Evolutionary conservation across 2,329 filamentous ascomycete genomes (phyloP).

Genomic region (Juglanconis juglandina): DNA sequence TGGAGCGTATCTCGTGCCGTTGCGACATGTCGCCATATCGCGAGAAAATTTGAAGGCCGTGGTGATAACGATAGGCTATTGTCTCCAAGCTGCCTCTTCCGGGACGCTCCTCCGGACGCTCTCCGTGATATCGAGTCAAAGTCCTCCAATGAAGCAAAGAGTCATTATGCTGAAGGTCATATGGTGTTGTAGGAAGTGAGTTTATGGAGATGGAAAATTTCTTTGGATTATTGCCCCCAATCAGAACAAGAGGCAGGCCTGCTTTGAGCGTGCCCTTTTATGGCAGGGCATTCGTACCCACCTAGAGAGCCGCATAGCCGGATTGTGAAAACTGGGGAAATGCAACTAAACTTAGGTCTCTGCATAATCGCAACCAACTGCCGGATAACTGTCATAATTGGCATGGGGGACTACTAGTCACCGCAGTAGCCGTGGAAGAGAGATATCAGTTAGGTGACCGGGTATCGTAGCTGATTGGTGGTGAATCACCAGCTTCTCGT

Average conservation of each 20-base stretch:
- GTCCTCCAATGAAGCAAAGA: conserved; percentile 8
- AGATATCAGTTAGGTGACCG: neutral
- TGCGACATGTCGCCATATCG: neutral
- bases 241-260: neutral
- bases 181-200: neutral
- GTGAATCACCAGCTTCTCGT: neutral
- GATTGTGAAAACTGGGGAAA: neutral
- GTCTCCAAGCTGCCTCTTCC: neutral
- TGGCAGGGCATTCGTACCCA: neutral
- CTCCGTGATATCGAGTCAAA: neutral
- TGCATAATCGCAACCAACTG: neutral
- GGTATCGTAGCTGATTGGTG: neutral
- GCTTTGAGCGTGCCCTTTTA: neutral
- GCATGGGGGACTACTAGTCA: neutral
- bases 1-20: neutral
- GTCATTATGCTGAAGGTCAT: neutral
- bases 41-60: neutral
- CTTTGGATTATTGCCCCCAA: neutral
- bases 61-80: neutral
- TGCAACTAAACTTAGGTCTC: neutral
- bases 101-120: neutral
- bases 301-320: neutral
- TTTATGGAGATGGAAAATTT: neutral
- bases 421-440: neutral
- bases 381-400: neutral